A percentile compares a stretch with the other conserved stretches of the same genome.
Conservation (phyloP, 75 land plant genomes). For the Pinus taeda region DNA sequence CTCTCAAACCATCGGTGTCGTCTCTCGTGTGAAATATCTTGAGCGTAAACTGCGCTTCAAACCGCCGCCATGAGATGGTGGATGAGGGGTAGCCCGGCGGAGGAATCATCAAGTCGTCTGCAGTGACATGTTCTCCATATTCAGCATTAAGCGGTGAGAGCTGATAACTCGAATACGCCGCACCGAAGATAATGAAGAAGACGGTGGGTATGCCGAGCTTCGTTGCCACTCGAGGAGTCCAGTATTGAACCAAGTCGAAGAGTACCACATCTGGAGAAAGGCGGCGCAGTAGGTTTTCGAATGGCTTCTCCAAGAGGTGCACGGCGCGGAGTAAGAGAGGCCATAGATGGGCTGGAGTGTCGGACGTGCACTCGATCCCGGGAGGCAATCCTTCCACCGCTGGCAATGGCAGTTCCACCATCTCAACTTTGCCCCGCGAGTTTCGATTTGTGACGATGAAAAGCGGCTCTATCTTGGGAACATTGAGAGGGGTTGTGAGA, state of each 20-base stretch:
- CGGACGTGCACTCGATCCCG: too few relatives aligned
- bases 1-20: neutral
- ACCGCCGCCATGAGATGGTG: neutral
- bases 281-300: neutral
- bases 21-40: too few relatives aligned
- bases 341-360: too few relatives aligned
- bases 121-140: neutral
- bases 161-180: neutral
- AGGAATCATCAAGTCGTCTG: neutral
- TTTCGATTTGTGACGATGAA: too few relatives aligned
- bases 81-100: neutral
- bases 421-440: too few relatives aligned
- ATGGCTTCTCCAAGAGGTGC: neutral
- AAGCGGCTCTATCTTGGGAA: too few relatives aligned
- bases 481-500: too few relatives aligned
- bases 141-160: neutral
- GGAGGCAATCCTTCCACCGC: too few relatives aligned
- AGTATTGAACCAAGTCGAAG: neutral
- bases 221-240: neutral
- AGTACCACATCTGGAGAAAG: neutral
- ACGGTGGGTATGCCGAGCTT: neutral
- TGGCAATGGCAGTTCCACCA: too few relatives aligned
- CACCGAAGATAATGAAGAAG: neutral
- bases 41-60: neutral
- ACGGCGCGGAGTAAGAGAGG: neutral